Conservation (phyloP, 768 basidiomycete species). For the Boletus rex-veris region DNA sequence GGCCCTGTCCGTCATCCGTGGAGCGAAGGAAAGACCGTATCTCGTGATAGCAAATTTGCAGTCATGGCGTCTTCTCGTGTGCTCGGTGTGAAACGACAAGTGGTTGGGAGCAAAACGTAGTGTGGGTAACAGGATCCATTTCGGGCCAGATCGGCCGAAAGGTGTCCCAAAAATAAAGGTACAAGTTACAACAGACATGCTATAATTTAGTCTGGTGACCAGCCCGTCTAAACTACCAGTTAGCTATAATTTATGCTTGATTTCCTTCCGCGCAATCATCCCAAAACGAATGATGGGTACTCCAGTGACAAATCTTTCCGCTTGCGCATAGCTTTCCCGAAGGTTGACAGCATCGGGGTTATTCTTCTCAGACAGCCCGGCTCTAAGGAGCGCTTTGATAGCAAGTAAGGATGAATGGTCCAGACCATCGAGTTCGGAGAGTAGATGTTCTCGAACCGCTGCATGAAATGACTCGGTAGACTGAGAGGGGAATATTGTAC, state of each 20-base stretch:
- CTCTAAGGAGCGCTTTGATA: constrained; percentile 52
- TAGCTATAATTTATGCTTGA: constrained; percentile 62
- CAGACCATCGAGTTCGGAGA: constrained; percentile 55
- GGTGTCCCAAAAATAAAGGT: not conserved
- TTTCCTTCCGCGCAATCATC: constrained; percentile 58
- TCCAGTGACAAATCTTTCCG: constrained; percentile 59
- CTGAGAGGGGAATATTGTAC: constrained; percentile 58
- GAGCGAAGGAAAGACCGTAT: no score
- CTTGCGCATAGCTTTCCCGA: constrained; percentile 70
- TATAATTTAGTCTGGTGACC: no score
- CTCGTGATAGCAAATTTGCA: not conserved
- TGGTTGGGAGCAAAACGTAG: no score
- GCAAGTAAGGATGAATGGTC: constrained; percentile 51
- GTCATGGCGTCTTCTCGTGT: not conserved
- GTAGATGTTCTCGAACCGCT: constrained; percentile 46
- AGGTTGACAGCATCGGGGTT: constrained; percentile 62
- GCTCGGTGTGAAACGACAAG: not conserved
- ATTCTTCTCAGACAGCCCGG: constrained; percentile 58
- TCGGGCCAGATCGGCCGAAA: not conserved
- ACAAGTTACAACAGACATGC: not conserved
- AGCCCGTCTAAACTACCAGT: no score
- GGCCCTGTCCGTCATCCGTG: no score
- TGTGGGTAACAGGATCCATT: no score
- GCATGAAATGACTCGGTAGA: constrained; percentile 50
- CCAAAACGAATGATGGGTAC: constrained; percentile 51